phyloP scores from a whole-genome alignment of 2,329 filamentous ascomycete genomes.

The Hypoxylon sp. region DNA sequence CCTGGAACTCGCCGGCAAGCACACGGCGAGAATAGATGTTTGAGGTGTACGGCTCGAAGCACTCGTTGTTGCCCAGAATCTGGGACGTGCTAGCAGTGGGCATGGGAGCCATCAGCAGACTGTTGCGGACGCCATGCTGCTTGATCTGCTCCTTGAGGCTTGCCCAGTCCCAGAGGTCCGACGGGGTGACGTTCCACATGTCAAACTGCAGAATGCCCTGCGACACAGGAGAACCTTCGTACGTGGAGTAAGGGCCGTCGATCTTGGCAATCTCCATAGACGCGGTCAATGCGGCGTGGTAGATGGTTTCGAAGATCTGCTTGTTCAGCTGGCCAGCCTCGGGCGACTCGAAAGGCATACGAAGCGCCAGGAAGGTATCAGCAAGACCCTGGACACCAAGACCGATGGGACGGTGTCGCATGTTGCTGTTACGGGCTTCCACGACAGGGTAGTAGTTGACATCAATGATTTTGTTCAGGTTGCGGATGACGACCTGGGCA shows the following conservation, averaged over 20 bases:
- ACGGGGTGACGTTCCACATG: constrained; percentile 96
- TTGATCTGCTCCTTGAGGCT: constrained; percentile 89
- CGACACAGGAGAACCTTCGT: constrained; percentile 91
- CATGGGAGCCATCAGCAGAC: constrained; percentile 94
- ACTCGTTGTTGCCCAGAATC: constrained; percentile 99
- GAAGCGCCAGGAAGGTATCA: constrained; percentile 95
- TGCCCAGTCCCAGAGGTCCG: constrained; percentile 96
- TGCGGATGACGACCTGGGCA: constrained; percentile 88
- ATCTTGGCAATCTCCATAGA: constrained; percentile 87
- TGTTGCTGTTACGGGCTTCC: constrained; percentile 94
- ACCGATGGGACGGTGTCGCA: constrained; percentile 94
- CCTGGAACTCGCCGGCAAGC: constrained; percentile 97
- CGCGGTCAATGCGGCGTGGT: constrained; percentile 90
- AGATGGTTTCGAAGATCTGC: constrained; percentile 99
- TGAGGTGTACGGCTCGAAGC: constrained; percentile 99
- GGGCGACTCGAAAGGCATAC: constrained; percentile 94
- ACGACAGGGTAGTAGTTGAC: constrained; percentile 98
- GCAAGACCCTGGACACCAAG: constrained; percentile 97
- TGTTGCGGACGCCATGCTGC: constrained; percentile 94
- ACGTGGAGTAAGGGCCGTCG: constrained; percentile 85
- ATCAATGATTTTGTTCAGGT: constrained; percentile 98
- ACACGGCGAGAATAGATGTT: constrained; percentile 99
- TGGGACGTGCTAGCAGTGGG: constrained; percentile 96
- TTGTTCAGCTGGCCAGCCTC: constrained; percentile 94
- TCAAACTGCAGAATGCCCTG: constrained; percentile 97